These are phyloP conservation scores for Tetrahymena malaccensis DNA, from an alignment of 73 alveolate species.

Conservation along the genomic window DNA sequence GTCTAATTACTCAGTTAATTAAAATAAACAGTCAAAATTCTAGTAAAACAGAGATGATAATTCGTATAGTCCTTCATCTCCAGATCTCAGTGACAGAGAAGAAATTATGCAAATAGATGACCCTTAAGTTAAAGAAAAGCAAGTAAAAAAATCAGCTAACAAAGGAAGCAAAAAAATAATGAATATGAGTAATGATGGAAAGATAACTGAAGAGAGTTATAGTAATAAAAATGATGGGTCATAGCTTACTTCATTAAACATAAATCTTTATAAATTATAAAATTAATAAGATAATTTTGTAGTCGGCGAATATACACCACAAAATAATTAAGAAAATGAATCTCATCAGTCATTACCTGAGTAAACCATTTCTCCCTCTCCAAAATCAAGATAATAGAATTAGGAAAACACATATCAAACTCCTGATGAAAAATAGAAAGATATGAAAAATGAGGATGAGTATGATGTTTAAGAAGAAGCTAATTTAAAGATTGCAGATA, in stretches of 20 bases:
- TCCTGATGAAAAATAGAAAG: neutral
- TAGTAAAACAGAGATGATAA: neutral
- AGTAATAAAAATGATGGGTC: neutral
- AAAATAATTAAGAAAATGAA: neutral
- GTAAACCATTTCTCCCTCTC: neutral
- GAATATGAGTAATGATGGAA: neutral
- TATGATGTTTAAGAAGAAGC: neutral
- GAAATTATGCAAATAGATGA: neutral
- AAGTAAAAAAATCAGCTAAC: neutral
- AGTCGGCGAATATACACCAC: neutral
- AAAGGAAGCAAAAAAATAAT: neutral
- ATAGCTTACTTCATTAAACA: neutral
- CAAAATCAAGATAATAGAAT: neutral
- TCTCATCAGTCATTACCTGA: neutral
- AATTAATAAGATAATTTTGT: neutral
- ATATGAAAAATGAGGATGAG: neutral
- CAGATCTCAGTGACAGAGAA: neutral
- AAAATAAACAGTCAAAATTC: neutral
- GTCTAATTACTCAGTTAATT: neutral
- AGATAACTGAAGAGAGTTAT: neutral
- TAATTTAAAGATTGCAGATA: neutral
- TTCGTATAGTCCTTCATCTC: neutral
- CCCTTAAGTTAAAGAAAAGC: neutral
- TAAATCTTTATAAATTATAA: neutral
- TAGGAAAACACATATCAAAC: neutral